A percentile compares a stretch with the other conserved stretches of the same genome.
Evolutionary conservation across 768 basidiomycete species (phyloP).

Genomic region (Rhizopogon vesiculosus): DNA sequence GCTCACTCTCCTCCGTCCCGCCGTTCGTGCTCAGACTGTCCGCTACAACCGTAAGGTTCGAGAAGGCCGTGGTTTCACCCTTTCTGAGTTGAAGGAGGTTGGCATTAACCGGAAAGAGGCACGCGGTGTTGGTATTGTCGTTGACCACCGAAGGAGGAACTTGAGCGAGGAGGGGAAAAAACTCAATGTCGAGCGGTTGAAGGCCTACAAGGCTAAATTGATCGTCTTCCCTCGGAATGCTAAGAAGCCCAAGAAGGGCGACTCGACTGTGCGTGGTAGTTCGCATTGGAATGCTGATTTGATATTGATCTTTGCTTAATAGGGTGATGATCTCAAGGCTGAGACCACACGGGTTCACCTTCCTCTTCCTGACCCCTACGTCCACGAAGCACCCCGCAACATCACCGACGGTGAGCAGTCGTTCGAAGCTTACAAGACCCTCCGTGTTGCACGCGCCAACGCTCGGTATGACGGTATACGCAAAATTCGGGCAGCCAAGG

Average conservation of each 20-base stretch:
- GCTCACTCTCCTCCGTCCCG: conserved; percentile 87
- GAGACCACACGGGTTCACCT: conserved; percentile 64
- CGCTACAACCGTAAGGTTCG: conserved; percentile 98
- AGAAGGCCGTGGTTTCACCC: conserved; percentile 94
- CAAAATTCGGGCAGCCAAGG: conserved; percentile 85
- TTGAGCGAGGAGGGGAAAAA: conserved; percentile 95
- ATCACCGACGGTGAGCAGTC: conserved; percentile 89
- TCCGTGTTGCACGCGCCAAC: conserved; percentile 79
- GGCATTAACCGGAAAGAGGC: conserved; percentile 94
- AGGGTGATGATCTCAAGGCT: conserved; percentile 83
- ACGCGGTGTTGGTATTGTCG: conserved; percentile 86
- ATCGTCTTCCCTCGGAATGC: conserved; percentile 97
- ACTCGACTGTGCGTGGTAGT: conserved; percentile 67
- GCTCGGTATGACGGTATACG: conserved; percentile 83
- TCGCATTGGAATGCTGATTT: conserved; percentile 1
- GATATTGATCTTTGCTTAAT: conserved; percentile 8
- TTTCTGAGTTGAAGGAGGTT: conserved; percentile 92
- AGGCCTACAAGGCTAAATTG: conserved; percentile 88
- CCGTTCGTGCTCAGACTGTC: conserved; percentile 93
- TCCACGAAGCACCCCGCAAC: conserved; percentile 83
- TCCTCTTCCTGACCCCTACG: conserved; percentile 63
- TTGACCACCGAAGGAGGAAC: conserved; percentile 96
- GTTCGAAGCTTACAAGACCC: conserved; percentile 84
- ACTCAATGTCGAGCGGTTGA: conserved; percentile 90
- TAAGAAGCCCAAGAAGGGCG: conserved; percentile 93